Percentiles rank a stretch among this genome's conserved stretches.
Conservation (phyloP, 352 stramenopile genomes). For the Pythium pyrilobum region DNA sequence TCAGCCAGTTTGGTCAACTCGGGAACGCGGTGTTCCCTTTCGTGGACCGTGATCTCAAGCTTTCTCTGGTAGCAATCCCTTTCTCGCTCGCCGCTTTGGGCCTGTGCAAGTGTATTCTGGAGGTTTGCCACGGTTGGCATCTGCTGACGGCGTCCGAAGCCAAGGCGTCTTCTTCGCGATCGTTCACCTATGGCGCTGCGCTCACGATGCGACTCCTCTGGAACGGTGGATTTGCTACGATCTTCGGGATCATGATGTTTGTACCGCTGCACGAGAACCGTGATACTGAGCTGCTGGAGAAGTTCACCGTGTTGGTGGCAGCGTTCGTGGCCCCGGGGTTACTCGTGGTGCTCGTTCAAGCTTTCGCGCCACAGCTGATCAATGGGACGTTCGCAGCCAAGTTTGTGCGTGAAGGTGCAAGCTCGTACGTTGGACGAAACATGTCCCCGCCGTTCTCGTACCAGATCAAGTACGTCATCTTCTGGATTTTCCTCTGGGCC, state of each 20-base stretch:
- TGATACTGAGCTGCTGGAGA: conserved; percentile 16
- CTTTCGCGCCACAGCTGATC: conserved; percentile 29
- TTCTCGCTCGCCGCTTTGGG: conserved; percentile 24
- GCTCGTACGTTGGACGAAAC: conserved; percentile 38
- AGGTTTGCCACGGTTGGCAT: conserved; percentile 34
- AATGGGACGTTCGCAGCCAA: conserved; percentile 26
- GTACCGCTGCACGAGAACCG: conserved; percentile 19
- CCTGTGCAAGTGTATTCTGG: conserved; percentile 31
- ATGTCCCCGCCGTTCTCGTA: conserved; percentile 30
- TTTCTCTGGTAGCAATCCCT: conserved; percentile 28
- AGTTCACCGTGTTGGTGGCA: conserved; percentile 5
- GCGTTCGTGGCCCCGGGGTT: conserved; percentile 25
- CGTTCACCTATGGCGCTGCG: conserved; percentile 33
- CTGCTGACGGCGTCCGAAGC: conserved; percentile 22
- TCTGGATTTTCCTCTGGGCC: conserved; percentile 32
- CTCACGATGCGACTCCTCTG: conserved; percentile 32
- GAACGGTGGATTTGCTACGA: conserved; percentile 27
- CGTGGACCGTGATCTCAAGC: conserved; percentile 31
- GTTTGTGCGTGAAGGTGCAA: conserved; percentile 38
- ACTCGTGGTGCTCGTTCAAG: conserved; percentile 24
- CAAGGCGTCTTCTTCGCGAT: conserved; percentile 28
- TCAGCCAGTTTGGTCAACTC: conserved; percentile 27
- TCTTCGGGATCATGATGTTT: conserved; percentile 39
- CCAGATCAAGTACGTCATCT: conserved; percentile 29
- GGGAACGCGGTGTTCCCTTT: conserved; percentile 30